These are phyloP conservation scores for Exophiala oligosperma DNA, from an alignment of 2,329 filamentous ascomycete species.

Conservation along the genomic window DNA sequence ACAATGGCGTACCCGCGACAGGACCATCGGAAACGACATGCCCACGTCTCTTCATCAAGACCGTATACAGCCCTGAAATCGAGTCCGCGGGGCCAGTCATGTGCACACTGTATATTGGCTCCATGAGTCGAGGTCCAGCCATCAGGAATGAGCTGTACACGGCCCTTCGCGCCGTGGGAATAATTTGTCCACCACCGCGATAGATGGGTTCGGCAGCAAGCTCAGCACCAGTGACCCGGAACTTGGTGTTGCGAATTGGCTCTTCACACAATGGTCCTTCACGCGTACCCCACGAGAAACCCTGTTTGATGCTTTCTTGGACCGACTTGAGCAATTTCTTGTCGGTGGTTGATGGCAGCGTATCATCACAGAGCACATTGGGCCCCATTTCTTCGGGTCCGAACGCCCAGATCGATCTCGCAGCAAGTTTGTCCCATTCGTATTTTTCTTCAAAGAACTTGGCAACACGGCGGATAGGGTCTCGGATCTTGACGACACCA, in stretches of 20 bases:
- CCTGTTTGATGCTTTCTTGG: constrained; percentile 89
- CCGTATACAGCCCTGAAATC: constrained; percentile 86
- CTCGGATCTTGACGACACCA: constrained; percentile 85
- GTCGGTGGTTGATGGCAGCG: constrained; percentile 89
- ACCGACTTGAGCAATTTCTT: constrained; percentile 85
- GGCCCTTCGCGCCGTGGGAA: constrained; percentile 87
- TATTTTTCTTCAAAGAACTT: constrained; percentile 98
- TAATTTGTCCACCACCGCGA: constrained; percentile 93
- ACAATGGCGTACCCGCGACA: constrained; percentile 90
- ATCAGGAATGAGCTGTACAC: constrained; percentile 97
- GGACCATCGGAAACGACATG: constrained; percentile 94
- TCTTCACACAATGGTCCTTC: constrained; percentile 98
- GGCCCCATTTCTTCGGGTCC: constrained; percentile 92
- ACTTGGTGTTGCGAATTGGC: constrained; percentile 97
- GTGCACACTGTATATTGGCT: constrained; percentile 87
- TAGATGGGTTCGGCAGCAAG: constrained; percentile 90
- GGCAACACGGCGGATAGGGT: constrained; percentile 87
- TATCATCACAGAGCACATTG: constrained; percentile 96
- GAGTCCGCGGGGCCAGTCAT: constrained; percentile 92
- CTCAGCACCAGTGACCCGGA: constrained; percentile 88
- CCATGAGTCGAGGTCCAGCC: constrained; percentile 94
- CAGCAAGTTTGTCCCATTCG: constrained; percentile 92
- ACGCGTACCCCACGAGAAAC: constrained; percentile 92
- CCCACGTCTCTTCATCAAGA: constrained; percentile 81
- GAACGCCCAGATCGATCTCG: constrained; percentile 97